Evolutionary conservation across 2,329 filamentous ascomycete genomes (phyloP).

Genomic region (Boeremia lycopersici): DNA sequence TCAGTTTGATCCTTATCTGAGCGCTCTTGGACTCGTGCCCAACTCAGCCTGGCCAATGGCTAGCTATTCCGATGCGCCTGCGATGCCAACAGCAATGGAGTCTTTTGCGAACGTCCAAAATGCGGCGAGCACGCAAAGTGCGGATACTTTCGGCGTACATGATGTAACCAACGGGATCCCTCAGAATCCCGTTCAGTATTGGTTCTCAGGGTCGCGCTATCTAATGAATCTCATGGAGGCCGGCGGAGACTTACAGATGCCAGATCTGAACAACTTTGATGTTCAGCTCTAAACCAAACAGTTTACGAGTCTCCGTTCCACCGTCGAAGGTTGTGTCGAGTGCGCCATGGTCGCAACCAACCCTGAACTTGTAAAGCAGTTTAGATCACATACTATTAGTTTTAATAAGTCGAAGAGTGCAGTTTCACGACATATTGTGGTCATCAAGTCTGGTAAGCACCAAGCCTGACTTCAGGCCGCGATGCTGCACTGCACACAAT

Average conservation of each 20-base stretch:
- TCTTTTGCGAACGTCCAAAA: conserved; percentile 4
- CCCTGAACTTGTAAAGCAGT: no score
- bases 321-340: no score
- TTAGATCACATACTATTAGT: no score
- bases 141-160: conserved; percentile 14
- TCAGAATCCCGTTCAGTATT: conserved; percentile 62
- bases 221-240: conserved; percentile 67
- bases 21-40: conserved; percentile 66
- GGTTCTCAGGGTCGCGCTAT: conserved; percentile 70
- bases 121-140: background rate
- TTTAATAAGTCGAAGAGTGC: no score
- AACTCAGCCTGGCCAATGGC: conserved; percentile 35
- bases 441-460: no score
- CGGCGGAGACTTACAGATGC: conserved; percentile 56
- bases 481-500: no score
- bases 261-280: conserved; percentile 26
- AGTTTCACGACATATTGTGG: no score
- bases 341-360: no score
- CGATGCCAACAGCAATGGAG: conserved; percentile 12
- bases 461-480: no score
- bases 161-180: conserved; percentile 1
- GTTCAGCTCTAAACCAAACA: background rate
- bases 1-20: conserved; percentile 68
- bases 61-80: conserved; percentile 13
- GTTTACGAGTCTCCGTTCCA: background rate